phyloP scores from a whole-genome alignment of 352 stramenopile species.

The Globisporangium takayamanum region DNA sequence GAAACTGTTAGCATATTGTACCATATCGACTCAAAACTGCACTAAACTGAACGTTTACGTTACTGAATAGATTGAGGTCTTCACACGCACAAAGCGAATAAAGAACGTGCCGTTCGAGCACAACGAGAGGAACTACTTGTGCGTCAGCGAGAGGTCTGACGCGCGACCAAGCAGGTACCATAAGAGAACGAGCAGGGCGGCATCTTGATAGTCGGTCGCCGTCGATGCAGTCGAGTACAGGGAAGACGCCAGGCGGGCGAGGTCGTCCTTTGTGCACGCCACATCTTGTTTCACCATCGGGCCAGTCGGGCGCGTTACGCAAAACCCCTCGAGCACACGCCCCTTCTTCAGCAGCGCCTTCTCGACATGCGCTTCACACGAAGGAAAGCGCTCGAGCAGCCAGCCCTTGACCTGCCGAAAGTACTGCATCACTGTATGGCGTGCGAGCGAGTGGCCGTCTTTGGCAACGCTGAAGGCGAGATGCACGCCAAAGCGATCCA shows the following conservation, averaged over 20 bases:
- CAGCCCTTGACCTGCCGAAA: conserved; percentile 16
- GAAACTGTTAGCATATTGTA: too few relatives aligned
- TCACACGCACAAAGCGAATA: conserved; percentile 4
- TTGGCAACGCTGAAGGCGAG: conserved; percentile 9
- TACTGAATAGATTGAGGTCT: not conserved
- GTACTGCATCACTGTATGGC: conserved; percentile 15
- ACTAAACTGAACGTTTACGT: too few relatives aligned
- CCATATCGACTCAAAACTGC: too few relatives aligned
- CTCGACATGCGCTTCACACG: conserved; percentile 6
- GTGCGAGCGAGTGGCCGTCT: not conserved
- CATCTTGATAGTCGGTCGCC: conserved; percentile 18
- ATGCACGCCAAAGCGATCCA: conserved; percentile 22
- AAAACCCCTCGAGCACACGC: conserved; percentile 1
- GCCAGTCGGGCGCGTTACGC: not conserved
- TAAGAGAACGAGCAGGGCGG: conserved; percentile 10
- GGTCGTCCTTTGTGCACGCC: not conserved
- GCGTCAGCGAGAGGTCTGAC: conserved; percentile 8
- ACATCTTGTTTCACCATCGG: not conserved
- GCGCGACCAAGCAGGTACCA: conserved; percentile 16
- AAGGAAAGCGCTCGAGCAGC: conserved; percentile 12
- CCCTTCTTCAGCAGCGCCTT: conserved; percentile 8
- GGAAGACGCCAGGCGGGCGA: not conserved
- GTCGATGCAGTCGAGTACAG: not conserved
- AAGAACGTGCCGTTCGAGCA: conserved; percentile 9
- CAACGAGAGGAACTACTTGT: conserved; percentile 14